These are phyloP conservation scores for Isatis lusitanica DNA, from an alignment of 441 rosid species.

Conservation along the genomic window DNA sequence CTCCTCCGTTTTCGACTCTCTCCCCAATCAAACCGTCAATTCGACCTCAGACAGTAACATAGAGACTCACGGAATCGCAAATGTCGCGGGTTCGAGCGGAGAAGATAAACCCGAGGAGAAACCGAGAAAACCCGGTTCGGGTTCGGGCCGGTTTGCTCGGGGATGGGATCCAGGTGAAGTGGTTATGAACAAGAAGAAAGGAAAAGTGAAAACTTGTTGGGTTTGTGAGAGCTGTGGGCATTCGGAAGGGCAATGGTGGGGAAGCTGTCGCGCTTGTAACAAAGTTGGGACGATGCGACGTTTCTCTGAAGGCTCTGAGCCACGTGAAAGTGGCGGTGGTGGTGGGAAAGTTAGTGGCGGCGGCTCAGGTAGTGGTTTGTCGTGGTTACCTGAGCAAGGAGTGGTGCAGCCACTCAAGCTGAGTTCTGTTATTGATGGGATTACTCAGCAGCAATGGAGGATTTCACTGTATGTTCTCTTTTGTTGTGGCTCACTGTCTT, in stretches of 20 bases:
- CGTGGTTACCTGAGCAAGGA: conserved; percentile 68
- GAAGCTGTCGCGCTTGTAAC: conserved; percentile 58
- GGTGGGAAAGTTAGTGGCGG: conserved; percentile 37
- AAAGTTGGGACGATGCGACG: conserved; percentile 57
- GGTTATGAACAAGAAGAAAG: conserved; percentile 55
- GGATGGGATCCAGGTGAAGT: conserved; percentile 34
- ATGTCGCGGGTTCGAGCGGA: conserved; percentile 16
- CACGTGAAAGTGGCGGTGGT: conserved; percentile 27
- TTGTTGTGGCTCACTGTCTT: neutral
- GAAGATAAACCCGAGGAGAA: conserved; percentile 31
- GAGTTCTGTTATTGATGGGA: conserved; percentile 57
- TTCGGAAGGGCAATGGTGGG: conserved; percentile 85
- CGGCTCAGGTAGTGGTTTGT: conserved; percentile 42
- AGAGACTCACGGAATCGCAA: neutral
- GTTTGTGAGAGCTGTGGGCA: conserved; percentile 71
- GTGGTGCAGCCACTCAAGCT: conserved; percentile 54
- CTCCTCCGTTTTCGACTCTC: conserved; percentile 41
- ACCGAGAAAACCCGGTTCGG: conserved; percentile 33
- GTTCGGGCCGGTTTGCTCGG: neutral
- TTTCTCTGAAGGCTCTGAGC: conserved; percentile 40
- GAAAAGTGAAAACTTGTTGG: conserved; percentile 53
- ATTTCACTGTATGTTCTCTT: conserved; percentile 59
- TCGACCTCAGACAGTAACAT: conserved; percentile 1
- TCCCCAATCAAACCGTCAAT: conserved; percentile 22
- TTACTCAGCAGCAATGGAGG: conserved; percentile 61